A percentile compares a stretch with the other conserved stretches of the same genome.
Conservation (phyloP, 371 early-diverging fungal species). For the Lichtheimia ramosa region DNA sequence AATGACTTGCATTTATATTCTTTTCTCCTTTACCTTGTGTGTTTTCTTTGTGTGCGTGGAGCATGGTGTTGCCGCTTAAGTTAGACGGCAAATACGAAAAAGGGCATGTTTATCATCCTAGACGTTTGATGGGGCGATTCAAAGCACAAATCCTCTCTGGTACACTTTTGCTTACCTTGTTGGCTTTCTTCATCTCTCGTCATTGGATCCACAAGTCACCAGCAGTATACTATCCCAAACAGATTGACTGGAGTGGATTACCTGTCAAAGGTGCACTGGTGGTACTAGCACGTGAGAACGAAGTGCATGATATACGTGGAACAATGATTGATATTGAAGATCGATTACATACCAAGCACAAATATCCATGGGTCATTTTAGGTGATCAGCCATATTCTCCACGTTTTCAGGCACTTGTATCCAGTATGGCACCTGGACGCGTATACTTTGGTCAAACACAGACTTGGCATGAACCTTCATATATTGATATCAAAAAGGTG, state of each 20-base stretch:
- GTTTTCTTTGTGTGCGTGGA: too few relatives aligned
- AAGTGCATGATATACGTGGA: slow-evolving; percentile 17
- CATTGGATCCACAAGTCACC: neutral
- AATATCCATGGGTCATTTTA: slow-evolving; percentile 42
- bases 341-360: slow-evolving; percentile 25
- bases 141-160: too few relatives aligned
- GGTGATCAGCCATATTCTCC: slow-evolving; percentile 24
- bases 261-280: slow-evolving; percentile 31
- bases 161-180: too few relatives aligned
- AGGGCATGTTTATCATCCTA: too few relatives aligned
- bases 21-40: too few relatives aligned
- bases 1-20: too few relatives aligned
- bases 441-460: slow-evolving; percentile 33
- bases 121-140: too few relatives aligned
- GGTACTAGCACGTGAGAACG: slow-evolving; percentile 22
- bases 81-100: too few relatives aligned
- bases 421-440: slow-evolving; percentile 7
- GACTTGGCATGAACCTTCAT: slow-evolving; percentile 36
- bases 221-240: neutral
- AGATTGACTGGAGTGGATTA: neutral
- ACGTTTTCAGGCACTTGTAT: slow-evolving; percentile 23
- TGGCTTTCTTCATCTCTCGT: neutral
- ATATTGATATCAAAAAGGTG: slow-evolving; percentile 29
- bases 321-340: slow-evolving; percentile 35
- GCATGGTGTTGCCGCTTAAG: too few relatives aligned